Evolutionary conservation across 2,329 filamentous ascomycete species (phyloP).

Genomic region (Chaetomium sp.): DNA sequence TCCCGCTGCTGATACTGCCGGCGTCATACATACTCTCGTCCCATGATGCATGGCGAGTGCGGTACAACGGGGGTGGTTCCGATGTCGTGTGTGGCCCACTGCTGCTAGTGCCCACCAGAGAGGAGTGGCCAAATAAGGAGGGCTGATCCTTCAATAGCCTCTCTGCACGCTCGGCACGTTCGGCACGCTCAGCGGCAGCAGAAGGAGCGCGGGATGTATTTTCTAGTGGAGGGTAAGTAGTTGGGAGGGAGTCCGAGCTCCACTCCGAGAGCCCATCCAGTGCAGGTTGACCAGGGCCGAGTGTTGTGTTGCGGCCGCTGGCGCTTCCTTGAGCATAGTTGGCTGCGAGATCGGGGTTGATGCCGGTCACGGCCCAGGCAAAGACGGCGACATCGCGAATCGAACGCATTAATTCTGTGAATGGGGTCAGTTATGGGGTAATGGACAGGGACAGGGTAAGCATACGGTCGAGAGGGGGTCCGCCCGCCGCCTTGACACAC

Average conservation of each 20-base stretch:
- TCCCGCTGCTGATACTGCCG: not conserved
- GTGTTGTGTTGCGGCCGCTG: constrained; percentile 57
- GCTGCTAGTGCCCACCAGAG: not conserved
- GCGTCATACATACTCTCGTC: constrained; percentile 16
- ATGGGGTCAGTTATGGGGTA: not conserved
- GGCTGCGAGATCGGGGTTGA: constrained; percentile 67
- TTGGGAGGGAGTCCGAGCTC: constrained; percentile 38
- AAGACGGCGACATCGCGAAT: constrained; percentile 86
- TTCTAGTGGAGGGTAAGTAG: constrained; percentile 31
- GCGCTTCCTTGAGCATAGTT: constrained; percentile 40
- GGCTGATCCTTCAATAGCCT: not conserved
- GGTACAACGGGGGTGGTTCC: constrained; percentile 6
- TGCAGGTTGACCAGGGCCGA: constrained; percentile 48
- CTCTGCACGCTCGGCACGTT: constrained; percentile 20
- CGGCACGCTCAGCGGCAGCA: constrained; percentile 6
- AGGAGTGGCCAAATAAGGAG: not conserved
- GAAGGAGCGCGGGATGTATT: constrained; percentile 17
- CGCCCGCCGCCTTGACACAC: constrained; percentile 40
- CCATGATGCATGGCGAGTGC: constrained; percentile 15
- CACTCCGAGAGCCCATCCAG: constrained; percentile 54
- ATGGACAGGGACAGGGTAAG: not conserved
- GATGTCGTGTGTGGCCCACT: not conserved
- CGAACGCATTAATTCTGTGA: constrained; percentile 59
- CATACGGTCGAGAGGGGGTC: constrained; percentile 46
- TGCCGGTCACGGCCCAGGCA: constrained; percentile 73